Percentiles rank a stretch among this genome's conserved stretches.
Conservation (phyloP, 495 filamentous ascomycete species). For the Lentithecium fluviatile region DNA sequence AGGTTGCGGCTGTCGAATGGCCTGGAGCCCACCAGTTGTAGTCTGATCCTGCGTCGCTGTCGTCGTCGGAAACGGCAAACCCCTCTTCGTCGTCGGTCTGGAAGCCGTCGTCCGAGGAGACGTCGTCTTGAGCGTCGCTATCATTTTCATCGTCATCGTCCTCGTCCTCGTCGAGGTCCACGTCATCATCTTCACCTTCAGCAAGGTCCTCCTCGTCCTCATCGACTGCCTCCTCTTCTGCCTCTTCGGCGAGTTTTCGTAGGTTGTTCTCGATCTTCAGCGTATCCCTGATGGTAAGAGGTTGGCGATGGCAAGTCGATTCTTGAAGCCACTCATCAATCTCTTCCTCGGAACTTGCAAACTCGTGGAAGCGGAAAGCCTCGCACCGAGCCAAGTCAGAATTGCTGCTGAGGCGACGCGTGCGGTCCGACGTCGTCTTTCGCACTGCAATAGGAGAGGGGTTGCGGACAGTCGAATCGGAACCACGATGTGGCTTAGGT, state of each 20-base stretch:
- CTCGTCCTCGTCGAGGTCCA: slow-evolving; percentile 43
- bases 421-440: slow-evolving; percentile 27
- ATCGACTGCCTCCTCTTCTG: slow-evolving; percentile 77
- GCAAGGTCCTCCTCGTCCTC: slow-evolving; percentile 41
- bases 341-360: slow-evolving; percentile 74
- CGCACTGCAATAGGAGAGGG: slow-evolving; percentile 40
- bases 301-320: slow-evolving; percentile 59
- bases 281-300: slow-evolving; percentile 84
- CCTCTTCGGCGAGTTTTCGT: slow-evolving; percentile 82
- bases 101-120: slow-evolving; percentile 62
- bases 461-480: slow-evolving; percentile 49
- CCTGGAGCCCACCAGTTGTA: slow-evolving; percentile 76
- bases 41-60: slow-evolving; percentile 71
- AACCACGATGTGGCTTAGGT: slow-evolving; percentile 50
- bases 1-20: slow-evolving; percentile 58
- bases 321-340: slow-evolving; percentile 85
- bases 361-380: slow-evolving; percentile 85
- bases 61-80: slow-evolving; percentile 85
- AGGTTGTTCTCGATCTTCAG: slow-evolving; percentile 87
- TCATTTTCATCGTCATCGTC: slow-evolving; percentile 58
- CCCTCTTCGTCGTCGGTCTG: slow-evolving; percentile 96
- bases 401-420: slow-evolving; percentile 43
- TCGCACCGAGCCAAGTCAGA: slow-evolving; percentile 63
- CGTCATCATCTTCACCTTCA: slow-evolving; percentile 47
- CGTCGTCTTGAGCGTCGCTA: slow-evolving; percentile 54